phyloP scores from a whole-genome alignment of 2,329 filamentous ascomycete species.

The Pezicula rhizophila region DNA sequence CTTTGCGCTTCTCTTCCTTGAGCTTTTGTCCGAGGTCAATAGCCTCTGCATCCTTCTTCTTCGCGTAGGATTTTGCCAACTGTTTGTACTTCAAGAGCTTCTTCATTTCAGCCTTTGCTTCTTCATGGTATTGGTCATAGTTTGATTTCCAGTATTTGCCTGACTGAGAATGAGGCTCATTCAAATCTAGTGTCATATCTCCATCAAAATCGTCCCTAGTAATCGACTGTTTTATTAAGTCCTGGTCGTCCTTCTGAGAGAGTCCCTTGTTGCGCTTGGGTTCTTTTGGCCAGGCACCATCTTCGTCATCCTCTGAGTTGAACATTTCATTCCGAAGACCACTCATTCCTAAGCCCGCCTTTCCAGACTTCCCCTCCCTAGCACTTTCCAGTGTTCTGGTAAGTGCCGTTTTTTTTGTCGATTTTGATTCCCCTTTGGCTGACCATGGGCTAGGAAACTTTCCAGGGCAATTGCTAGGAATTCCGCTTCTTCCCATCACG shows the following conservation, averaged over 20 bases:
- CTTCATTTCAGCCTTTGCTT: slow-evolving; percentile 68
- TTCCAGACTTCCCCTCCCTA: slow-evolving; percentile 23
- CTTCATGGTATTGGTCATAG: slow-evolving; percentile 67
- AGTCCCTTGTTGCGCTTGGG: neutral
- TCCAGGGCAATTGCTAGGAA: slow-evolving; percentile 25
- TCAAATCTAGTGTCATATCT: slow-evolving; percentile 64
- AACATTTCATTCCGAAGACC: neutral
- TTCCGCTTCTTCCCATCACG: slow-evolving; percentile 17
- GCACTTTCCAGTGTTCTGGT: slow-evolving; percentile 41
- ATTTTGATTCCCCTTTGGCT: slow-evolving; percentile 13
- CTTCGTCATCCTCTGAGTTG: neutral
- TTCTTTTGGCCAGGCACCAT: neutral
- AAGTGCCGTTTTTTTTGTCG: slow-evolving; percentile 36
- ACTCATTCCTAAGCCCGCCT: neutral
- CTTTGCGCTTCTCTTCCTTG: slow-evolving; percentile 61
- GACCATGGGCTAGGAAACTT: slow-evolving; percentile 26
- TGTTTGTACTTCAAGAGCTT: slow-evolving; percentile 76
- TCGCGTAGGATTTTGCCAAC: slow-evolving; percentile 71
- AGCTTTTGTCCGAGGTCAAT: slow-evolving; percentile 60
- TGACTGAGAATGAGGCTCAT: slow-evolving; percentile 68
- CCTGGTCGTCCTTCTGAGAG: slow-evolving; percentile 8
- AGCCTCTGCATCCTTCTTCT: slow-evolving; percentile 69
- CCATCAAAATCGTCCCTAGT: slow-evolving; percentile 38
- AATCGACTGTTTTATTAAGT: slow-evolving; percentile 9
- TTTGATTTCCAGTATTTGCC: slow-evolving; percentile 77